phyloP scores from a whole-genome alignment of 768 basidiomycete species.

The Tricholoma matsutake region DNA sequence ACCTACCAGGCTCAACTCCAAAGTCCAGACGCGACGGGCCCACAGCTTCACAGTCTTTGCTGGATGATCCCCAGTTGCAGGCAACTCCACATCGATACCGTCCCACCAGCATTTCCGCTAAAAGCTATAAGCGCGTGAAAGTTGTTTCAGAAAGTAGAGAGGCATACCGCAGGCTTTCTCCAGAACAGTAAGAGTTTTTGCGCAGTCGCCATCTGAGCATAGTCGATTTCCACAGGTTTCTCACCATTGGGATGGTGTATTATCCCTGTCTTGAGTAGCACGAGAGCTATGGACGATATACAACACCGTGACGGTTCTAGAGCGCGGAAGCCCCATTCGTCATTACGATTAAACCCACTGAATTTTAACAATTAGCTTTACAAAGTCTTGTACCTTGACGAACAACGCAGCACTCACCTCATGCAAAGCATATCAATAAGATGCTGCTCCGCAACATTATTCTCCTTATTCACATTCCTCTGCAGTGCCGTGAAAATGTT shows the following conservation, averaged over 20 bases:
- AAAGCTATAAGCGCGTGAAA: constrained; percentile 9
- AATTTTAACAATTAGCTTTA: constrained; percentile 7
- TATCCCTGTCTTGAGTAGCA: constrained; percentile 96
- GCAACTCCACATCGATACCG: constrained; percentile 85
- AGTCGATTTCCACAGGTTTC: constrained; percentile 78
- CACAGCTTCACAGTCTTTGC: constrained; percentile 79
- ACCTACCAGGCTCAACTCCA: constrained; percentile 89
- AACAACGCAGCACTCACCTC: constrained; percentile 57
- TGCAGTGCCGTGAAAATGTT: constrained; percentile 98
- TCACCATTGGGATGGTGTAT: constrained; percentile 68
- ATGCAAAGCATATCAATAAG: constrained; percentile 99
- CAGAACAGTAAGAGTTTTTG: constrained; percentile 97
- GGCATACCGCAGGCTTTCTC: constrained; percentile 97
- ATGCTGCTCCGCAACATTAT: constrained; percentile 98
- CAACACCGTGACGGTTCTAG: constrained; percentile 95
- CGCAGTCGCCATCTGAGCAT: constrained; percentile 92
- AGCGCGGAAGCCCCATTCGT: constrained; percentile 96
- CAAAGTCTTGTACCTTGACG: not conserved
- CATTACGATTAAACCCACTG: constrained; percentile 96
- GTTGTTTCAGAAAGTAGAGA: constrained; percentile 4
- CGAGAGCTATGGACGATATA: constrained; percentile 97
- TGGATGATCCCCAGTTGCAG: constrained; percentile 48
- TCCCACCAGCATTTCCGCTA: constrained; percentile 99
- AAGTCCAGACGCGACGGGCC: constrained; percentile 97
- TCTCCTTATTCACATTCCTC: constrained; percentile 98